phyloP scores from a whole-genome alignment of 495 filamentous ascomycete species.

The Venustampulla echinocandica region DNA sequence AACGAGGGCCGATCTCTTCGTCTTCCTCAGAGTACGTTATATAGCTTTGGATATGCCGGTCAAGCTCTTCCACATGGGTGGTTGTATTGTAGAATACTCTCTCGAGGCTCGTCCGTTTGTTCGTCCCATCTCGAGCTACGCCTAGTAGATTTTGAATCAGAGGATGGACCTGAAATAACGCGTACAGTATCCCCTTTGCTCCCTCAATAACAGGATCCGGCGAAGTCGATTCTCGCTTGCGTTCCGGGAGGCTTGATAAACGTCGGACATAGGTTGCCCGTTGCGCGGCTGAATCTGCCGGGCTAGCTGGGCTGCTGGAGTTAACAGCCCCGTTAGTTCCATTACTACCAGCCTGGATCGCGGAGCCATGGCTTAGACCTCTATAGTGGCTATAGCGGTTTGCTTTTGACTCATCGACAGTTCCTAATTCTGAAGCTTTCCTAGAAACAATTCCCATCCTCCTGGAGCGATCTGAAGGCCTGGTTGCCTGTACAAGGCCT shows the following conservation, averaged over 20 bases:
- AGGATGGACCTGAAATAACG: conserved; percentile 71
- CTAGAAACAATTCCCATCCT: conserved; percentile 81
- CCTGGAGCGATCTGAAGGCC: conserved; percentile 43
- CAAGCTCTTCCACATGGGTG: conserved; percentile 63
- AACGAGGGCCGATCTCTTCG: conserved; percentile 38
- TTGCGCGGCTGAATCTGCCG: conserved; percentile 44
- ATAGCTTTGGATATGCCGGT: conserved; percentile 60
- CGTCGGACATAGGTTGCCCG: conserved; percentile 57
- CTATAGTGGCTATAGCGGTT: conserved; percentile 74
- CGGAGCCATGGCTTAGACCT: conserved; percentile 72
- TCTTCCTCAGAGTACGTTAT: conserved; percentile 45
- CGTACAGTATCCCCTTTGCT: conserved; percentile 80
- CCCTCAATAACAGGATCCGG: conserved; percentile 64
- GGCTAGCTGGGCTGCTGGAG: conserved; percentile 47
- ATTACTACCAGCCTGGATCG: conserved; percentile 49
- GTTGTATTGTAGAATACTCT: conserved; percentile 71
- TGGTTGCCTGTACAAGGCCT: conserved; percentile 46
- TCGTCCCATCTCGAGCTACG: conserved; percentile 57
- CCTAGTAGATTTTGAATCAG: conserved; percentile 64
- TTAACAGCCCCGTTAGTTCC: conserved; percentile 32
- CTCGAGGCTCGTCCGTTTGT: conserved; percentile 63
- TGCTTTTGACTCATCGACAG: conserved; percentile 62
- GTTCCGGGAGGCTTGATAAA: conserved; percentile 76
- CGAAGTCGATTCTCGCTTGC: conserved; percentile 52
- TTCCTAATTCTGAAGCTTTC: conserved; percentile 64